Conservation (phyloP, 139 green algal genomes). For the Zygnema cylindricum region DNA sequence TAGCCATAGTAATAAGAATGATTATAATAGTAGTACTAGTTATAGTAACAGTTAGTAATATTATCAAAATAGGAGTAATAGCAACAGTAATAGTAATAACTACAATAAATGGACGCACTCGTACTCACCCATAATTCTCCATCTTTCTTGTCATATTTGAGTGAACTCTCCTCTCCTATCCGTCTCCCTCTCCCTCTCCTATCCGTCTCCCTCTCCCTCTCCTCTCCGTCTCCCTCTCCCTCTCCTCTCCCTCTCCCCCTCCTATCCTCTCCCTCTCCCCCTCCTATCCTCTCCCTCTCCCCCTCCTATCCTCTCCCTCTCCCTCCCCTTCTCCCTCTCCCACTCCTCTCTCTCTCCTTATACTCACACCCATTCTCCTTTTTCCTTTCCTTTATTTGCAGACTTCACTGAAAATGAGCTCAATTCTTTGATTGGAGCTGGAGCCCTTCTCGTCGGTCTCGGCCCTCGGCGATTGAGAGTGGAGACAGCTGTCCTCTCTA, state of each 20-base stretch:
- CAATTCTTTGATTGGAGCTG: slow-evolving; percentile 64
- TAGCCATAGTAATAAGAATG: background rate
- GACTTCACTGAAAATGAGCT: slow-evolving; percentile 83
- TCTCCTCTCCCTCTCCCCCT: background rate
- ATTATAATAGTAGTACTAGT: background rate
- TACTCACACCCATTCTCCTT: background rate
- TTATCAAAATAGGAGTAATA: background rate
- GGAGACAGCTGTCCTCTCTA: slow-evolving; percentile 84
- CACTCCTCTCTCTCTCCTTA: background rate
- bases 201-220: background rate
- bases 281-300: background rate
- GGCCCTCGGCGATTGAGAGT: slow-evolving; percentile 76
- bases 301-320: slow-evolving; percentile 10
- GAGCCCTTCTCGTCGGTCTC: slow-evolving; percentile 75
- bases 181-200: background rate
- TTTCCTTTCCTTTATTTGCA: slow-evolving; percentile 11
- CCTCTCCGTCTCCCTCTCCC: background rate
- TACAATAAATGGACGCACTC: background rate
- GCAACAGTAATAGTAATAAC: background rate
- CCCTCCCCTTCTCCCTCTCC: background rate
- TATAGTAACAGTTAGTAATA: background rate
- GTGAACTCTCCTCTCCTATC: background rate
- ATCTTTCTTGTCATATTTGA: background rate
- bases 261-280: background rate
- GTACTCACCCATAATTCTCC: background rate